phyloP scores from a whole-genome alignment of 257 asterid genomes.

The Solanum sparsipilum region DNA sequence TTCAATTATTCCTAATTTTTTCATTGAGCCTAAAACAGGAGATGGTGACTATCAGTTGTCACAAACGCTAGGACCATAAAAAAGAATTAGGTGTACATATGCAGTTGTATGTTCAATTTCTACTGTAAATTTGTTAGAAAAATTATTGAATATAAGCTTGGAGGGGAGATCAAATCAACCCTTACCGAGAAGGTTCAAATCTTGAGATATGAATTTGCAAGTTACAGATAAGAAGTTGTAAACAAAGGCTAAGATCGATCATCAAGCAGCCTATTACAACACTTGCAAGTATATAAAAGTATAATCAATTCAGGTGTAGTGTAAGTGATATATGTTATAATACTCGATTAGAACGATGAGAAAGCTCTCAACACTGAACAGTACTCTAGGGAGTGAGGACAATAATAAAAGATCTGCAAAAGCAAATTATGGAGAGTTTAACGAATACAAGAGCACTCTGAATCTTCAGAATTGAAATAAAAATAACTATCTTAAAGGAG shows the following conservation, averaged over 20 bases:
- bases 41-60: not conserved
- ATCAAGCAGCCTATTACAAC: no score
- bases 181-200: not conserved
- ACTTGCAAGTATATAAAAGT: no score
- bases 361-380: no score
- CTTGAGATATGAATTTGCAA: not conserved
- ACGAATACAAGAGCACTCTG: not conserved
- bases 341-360: no score
- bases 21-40: not conserved
- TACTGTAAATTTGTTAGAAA: no score
- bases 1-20: no score
- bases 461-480: not conserved
- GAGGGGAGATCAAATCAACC: not conserved
- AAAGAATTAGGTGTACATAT: no score
- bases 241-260: no score
- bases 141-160: no score
- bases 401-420: not conserved
- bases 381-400: not conserved
- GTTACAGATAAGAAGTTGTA: not conserved
- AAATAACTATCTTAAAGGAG: not conserved
- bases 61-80: not conserved
- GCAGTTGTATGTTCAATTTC: no score
- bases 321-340: not conserved
- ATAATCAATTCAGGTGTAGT: no score
- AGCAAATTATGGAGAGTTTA: not conserved